Evolutionary conservation across 306 rosid genomes (phyloP), one percentile per base, ranked within the genome.

Genomic region (Senna siamea): DNA sequence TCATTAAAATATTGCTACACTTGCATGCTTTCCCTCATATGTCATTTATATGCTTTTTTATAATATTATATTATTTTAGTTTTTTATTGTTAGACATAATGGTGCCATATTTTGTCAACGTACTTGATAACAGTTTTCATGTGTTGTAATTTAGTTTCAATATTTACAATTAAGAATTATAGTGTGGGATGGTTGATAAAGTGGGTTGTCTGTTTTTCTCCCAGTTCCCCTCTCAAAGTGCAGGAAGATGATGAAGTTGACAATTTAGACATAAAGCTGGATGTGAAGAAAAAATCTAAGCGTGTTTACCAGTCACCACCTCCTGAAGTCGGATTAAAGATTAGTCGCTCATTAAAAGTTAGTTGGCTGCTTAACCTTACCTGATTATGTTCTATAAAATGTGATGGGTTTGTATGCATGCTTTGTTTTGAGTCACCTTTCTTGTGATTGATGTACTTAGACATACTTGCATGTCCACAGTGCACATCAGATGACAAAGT

Each of bases 211-310:
- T 69, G 46, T 56, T 67, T 26, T 32, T 77, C 57, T n/a, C 41
- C 13, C 88, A 91, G 98, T 78, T 93, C 97, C 60, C 94, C 96
- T 2, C 86, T 93, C 52, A 89, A 72, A 85, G 81, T 91, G 80
- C 88, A 89, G 77, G 98, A 93, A 54, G 97, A 93, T 59, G 98
- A 93, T 19, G 98, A 93, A 82, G 98, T 91, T 66, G 98, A 93
- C 84, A 85, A 88, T 55, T 76, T 93, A 61, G 98, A 91, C 75
- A 82, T 93, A 80, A 88, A 91, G 89, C 80, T 87, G 74, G 86
- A 85, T 34, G 85, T 62, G 59, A 89, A 87, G 83, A 93, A 84
- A 80, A 93, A 84, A 70, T 86, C 98, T n/a, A 93, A 88, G 81
- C 98, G 98, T 34, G 83, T 87, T 26, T 93, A 93, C 90, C 96